Evolutionary conservation across 1,284 basidiomycete genomes (phyloP), one percentile per base, ranked within the genome.

Genomic region (Leccinum griseonigrum): DNA sequence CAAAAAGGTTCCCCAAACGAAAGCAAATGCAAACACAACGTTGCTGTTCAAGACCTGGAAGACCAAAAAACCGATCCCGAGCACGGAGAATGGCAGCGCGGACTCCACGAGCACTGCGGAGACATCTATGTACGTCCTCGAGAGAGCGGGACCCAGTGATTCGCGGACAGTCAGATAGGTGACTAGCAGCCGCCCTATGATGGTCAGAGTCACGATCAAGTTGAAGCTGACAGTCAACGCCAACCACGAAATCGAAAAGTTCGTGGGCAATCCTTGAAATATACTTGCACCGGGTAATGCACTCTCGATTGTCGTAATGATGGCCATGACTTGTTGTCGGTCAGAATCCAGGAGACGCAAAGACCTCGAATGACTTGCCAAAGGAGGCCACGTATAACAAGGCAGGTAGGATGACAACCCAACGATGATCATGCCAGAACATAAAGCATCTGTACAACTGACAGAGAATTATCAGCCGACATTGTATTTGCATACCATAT

Each of bases 401-500:
- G 1, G 60, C 18, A 4, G 60, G 56, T 13, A 61, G 7, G 40
- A 48, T 13, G 16, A 59, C 32, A 5, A 59, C 40, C 60, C 60
- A 59, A 18, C 51, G 60, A 8, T 26, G 28, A 38, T 31, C 43
- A 31, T n/a, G 22, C 57, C 56, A 61, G 18, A 59, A 59, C 14
- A 54, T 26, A n/a, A 31, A 61, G 43, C 60, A 61, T 22, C 60
- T 54, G 36, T 61, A 61, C 22, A 61, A 54, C 57, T 61, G 5
- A 32, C 11, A 4, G 9, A 3, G 22, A 18, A n/a, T 22, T 1
- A 22, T 46, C 18, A 46, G 43, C 43, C 36, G 14, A 38, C n/a
- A 22, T 46, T 46, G 18, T 22, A n/a, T 46, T 11, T 46, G n/a
- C n/a, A 8, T 11, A 22, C 22, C 2, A 46, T 46, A 10, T 13